These are phyloP conservation scores for Globisporangium spiculum DNA, from an alignment of 352 stramenopile genomes.

Conservation along the genomic window DNA sequence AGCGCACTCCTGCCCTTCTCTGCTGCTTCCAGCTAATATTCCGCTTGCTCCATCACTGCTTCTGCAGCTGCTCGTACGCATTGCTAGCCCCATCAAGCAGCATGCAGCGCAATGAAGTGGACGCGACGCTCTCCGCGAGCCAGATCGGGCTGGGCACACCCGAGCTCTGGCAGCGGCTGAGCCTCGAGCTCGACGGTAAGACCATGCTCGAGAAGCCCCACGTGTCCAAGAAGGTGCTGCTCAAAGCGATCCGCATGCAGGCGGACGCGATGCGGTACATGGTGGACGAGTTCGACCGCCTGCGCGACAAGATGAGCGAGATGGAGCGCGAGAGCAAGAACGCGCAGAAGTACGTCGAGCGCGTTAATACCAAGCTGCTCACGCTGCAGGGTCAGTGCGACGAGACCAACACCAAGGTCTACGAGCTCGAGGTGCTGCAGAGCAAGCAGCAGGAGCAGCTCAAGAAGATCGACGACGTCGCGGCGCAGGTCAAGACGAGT, in stretches of 20 bases:
- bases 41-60: neutral
- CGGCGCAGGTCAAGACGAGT: constrained; percentile 39
- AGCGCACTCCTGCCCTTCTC: neutral
- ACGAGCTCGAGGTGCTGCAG: constrained; percentile 62
- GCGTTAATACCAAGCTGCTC: constrained; percentile 73
- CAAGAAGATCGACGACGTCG: constrained; percentile 72
- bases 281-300: constrained; percentile 79
- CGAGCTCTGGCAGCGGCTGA: constrained; percentile 77
- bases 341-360: constrained; percentile 75
- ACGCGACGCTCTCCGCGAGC: constrained; percentile 48
- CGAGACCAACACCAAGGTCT: constrained; percentile 57
- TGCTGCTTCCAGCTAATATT: neutral
- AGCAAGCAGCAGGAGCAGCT: constrained; percentile 59
- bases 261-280: constrained; percentile 82
- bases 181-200: constrained; percentile 77
- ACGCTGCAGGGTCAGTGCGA: constrained; percentile 75
- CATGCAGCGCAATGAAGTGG: constrained; percentile 85
- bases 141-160: constrained; percentile 66
- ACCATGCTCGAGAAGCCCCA: constrained; percentile 73
- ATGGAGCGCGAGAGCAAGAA: constrained; percentile 77
- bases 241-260: constrained; percentile 82
- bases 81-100: neutral
- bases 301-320: constrained; percentile 69
- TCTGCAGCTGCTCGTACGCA: neutral
- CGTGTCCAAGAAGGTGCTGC: constrained; percentile 80